A percentile compares a stretch with the other conserved stretches of the same genome.
These are phyloP conservation scores for Fusarium sp. DNA, from an alignment of 2,329 filamentous ascomycete genomes.

Conservation along the genomic window DNA sequence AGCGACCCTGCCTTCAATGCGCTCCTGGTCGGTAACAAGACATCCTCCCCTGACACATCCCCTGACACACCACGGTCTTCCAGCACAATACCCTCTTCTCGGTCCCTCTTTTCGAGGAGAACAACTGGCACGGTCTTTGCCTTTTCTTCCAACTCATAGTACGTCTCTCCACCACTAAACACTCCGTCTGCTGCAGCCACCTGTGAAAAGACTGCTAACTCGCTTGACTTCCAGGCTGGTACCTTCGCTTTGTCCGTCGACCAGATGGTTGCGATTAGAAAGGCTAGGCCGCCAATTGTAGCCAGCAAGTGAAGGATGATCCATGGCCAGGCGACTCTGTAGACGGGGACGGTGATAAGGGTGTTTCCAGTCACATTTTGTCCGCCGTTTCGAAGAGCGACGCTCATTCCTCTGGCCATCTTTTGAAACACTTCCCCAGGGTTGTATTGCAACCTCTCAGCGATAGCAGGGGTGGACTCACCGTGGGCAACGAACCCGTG, in stretches of 20 bases:
- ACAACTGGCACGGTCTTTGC: not conserved
- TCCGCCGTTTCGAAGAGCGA: not conserved
- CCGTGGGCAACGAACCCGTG: not conserved
- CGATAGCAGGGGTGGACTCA: not conserved
- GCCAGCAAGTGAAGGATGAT: not conserved
- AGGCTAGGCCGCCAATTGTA: not conserved
- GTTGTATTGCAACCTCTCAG: not conserved
- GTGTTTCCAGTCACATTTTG: not conserved
- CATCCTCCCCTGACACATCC: not conserved
- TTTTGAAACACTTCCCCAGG: not conserved
- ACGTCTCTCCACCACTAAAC: not conserved
- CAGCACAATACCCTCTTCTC: not conserved
- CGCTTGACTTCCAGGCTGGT: not conserved
- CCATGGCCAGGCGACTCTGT: not conserved
- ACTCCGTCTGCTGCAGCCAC: not conserved
- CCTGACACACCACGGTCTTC: not conserved
- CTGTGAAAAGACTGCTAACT: not conserved
- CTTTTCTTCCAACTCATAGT: not conserved
- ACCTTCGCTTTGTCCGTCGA: not conserved
- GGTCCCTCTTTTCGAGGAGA: not conserved
- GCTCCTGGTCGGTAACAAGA: not conserved
- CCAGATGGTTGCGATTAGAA: not conserved
- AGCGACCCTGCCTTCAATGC: not conserved
- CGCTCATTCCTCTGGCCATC: not conserved
- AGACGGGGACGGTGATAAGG: not conserved